Percentiles rank a stretch among this genome's conserved stretches.
phyloP scores from a whole-genome alignment of 169 alveolate species.

The Plasmodium relictum region DNA sequence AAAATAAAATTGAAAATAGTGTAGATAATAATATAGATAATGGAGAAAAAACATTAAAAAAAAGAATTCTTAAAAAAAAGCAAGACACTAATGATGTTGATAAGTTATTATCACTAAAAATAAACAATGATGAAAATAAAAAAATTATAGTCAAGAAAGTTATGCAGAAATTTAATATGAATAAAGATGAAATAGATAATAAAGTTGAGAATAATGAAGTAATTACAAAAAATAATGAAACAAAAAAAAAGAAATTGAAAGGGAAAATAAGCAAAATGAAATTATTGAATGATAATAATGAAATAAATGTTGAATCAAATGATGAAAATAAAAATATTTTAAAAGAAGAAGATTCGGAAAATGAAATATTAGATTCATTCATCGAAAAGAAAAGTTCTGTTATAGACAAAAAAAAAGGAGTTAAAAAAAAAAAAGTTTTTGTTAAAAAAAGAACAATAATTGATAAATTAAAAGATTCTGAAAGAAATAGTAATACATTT shows the following conservation, averaged over 20 bases:
- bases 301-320: neutral
- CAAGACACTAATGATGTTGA: slow-evolving; percentile 16
- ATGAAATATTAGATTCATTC: slow-evolving; percentile 45
- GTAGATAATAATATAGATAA: neutral
- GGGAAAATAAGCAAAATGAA: neutral
- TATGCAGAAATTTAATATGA: neutral
- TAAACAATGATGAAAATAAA: slow-evolving; percentile 7
- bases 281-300: neutral
- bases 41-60: slow-evolving; percentile 13
- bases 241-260: neutral
- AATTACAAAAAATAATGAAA: neutral
- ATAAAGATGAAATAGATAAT: neutral
- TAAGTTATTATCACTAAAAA: neutral
- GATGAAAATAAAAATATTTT: neutral
- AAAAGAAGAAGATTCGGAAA: slow-evolving; percentile 24
- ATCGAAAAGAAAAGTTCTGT: slow-evolving; percentile 1
- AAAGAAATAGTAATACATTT: neutral
- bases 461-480: slow-evolving; percentile 15
- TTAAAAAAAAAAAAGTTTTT: slow-evolving; percentile 29
- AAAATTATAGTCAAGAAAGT: neutral
- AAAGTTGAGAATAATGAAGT: neutral
- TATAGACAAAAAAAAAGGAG: slow-evolving; percentile 1
- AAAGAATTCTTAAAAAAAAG: slow-evolving; percentile 22
- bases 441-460: slow-evolving; percentile 8
- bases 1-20: slow-evolving; percentile 13